Evolutionary conservation across 2,329 filamentous ascomycete species (phyloP), one percentile per base, ranked within the genome.

Genomic region (Phialocephala sp.): DNA sequence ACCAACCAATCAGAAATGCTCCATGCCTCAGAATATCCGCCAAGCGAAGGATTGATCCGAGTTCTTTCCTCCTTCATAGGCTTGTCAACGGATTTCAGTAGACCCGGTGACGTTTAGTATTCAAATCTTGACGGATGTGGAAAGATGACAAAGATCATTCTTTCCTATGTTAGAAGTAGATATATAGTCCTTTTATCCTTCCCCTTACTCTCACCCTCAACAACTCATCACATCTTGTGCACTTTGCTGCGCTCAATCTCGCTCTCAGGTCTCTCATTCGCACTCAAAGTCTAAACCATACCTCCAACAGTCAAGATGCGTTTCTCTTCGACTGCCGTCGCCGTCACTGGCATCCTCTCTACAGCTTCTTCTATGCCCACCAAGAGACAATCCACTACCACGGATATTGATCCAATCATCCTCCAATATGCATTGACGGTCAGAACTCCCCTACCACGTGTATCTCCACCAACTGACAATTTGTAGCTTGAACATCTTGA

Each of bases 401-500:
- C 58, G 14, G 68, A 73, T 43, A 71, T 71, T 24, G 74, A 76
- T 52, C 55, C 73, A 32, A 71, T 73, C 63, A 82, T 83, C 60
- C 77, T 83, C 61, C 80, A 82, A 76, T 83, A 82, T 59, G 82
- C 82, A 22, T 74, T 84, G 59, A 80, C 81, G 1, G 70, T 71
- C 22, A 60, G 68, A 63, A 45, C 1, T 52, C 3, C 24, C 24
- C 36, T 20, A 1, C 20, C 14, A 6, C 36, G 5, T 3, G 11
- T 4, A n/a, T n/a, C 39, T 35, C 8, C 32, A 8, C 8, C 14
- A 6, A 6, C 66, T 73, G 20, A 71, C 60, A 57, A 14, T 22
- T 27, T 15, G 47, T 54, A 73, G 65, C 81, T 87, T 12, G 85
- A 87, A 76, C 82, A 85, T 66, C 82, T 87, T 43, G 89, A 91